Conservation (phyloP, 768 basidiomycete species). For the Pleurotus sapidus region DNA sequence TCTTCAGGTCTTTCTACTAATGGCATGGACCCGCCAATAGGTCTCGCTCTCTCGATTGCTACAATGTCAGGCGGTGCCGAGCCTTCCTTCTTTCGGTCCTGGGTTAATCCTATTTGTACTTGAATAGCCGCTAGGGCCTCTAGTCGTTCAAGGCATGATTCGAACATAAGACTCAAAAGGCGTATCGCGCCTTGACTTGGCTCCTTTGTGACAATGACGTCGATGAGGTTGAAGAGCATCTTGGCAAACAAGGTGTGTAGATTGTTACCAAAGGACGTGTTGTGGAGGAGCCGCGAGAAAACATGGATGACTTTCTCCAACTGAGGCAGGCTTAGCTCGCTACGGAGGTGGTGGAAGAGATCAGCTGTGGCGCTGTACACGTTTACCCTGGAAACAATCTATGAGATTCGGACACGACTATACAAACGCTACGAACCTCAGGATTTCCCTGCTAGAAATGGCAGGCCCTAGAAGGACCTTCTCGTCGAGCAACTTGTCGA, state of each 20-base stretch:
- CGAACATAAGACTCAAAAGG: conserved; percentile 74
- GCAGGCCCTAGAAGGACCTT: conserved; percentile 83
- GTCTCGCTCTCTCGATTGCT: conserved; percentile 82
- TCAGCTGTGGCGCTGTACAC: conserved; percentile 91
- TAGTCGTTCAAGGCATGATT: conserved; percentile 81
- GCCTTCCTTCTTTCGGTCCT: conserved; percentile 48
- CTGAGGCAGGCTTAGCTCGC: conserved; percentile 75
- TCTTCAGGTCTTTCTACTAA: conserved; percentile 83
- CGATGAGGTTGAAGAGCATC: conserved; percentile 87
- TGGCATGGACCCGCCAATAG: conserved; percentile 74
- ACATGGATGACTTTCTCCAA: conserved; percentile 76
- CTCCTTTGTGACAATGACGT: conserved; percentile 77
- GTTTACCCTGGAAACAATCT: conserved; percentile 47
- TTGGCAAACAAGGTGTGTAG: conserved; percentile 92
- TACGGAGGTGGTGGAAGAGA: conserved; percentile 87
- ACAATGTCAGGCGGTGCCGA: conserved; percentile 47
- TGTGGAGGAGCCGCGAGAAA: conserved; percentile 88
- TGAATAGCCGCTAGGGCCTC: conserved; percentile 73
- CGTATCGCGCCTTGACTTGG: conserved; percentile 63
- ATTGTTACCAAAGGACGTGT: conserved; percentile 73
- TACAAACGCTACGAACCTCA: conserved; percentile 50
- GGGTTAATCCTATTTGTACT: conserved; percentile 45
- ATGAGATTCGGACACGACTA: background rate
- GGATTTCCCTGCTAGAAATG: conserved; percentile 80
- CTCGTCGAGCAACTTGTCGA: conserved; percentile 91